Conservation (phyloP, 2,329 filamentous ascomycete species). For the Xylariaceae sp. region DNA sequence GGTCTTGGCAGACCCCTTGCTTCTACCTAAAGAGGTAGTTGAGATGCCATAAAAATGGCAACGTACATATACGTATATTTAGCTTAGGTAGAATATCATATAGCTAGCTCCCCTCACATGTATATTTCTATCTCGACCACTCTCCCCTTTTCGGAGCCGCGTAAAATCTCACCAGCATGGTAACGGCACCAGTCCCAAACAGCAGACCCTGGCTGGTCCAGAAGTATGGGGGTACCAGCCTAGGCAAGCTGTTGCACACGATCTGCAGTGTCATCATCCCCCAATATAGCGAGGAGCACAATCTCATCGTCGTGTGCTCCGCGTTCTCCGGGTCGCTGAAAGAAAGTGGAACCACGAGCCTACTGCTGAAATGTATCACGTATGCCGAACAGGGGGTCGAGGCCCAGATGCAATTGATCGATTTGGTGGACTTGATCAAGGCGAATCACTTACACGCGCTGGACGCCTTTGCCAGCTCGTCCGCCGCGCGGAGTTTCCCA, state of each 20-base stretch:
- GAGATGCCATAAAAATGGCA: slow-evolving; percentile 10
- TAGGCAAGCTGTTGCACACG: slow-evolving; percentile 60
- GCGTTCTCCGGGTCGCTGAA: slow-evolving; percentile 58
- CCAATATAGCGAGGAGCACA: slow-evolving; percentile 43
- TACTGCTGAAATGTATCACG: slow-evolving; percentile 38
- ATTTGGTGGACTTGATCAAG: slow-evolving; percentile 53
- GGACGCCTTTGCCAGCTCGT: slow-evolving; percentile 23
- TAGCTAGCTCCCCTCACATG: too few relatives aligned
- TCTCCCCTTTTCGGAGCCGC: background rate
- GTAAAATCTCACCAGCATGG: slow-evolving; percentile 10
- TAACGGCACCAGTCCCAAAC: slow-evolving; percentile 12
- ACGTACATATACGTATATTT: slow-evolving; percentile 5
- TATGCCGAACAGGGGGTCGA: slow-evolving; percentile 26
- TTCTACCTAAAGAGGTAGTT: slow-evolving; percentile 21
- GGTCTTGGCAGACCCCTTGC: slow-evolving; percentile 12
- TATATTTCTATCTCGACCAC: background rate
- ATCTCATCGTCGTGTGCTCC: slow-evolving; percentile 59
- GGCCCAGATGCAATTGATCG: slow-evolving; percentile 42
- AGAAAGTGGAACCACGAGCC: slow-evolving; percentile 57
- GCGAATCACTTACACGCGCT: slow-evolving; percentile 51
- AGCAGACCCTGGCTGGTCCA: slow-evolving; percentile 56
- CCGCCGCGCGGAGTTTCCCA: slow-evolving; percentile 4
- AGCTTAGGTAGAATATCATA: slow-evolving; percentile 7
- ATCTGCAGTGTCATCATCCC: slow-evolving; percentile 41
- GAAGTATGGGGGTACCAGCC: slow-evolving; percentile 63